A percentile compares a stretch with the other conserved stretches of the same genome.
These are phyloP conservation scores for Penicillium sp. DNA, from an alignment of 2,329 filamentous ascomycete genomes.

Conservation along the genomic window DNA sequence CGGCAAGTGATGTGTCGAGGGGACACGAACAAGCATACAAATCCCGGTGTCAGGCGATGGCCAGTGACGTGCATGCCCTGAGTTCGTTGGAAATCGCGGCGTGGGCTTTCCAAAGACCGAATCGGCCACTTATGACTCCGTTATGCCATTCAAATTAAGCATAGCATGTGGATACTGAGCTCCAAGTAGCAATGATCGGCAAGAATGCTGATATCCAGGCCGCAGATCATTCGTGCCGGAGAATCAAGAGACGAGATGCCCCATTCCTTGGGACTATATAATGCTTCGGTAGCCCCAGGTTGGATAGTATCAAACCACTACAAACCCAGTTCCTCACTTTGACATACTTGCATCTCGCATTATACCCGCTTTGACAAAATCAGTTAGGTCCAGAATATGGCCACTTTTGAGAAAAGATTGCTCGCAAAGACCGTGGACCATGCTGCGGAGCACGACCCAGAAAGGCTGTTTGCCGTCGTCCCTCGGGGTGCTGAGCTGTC, in stretches of 20 bases:
- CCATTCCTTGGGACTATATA: neutral
- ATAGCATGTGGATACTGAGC: neutral
- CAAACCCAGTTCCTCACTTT: neutral
- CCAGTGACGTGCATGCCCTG: neutral
- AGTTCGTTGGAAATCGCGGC: neutral
- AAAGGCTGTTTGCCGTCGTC: constrained; percentile 13
- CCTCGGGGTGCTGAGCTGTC: constrained; percentile 12
- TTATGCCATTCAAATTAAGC: constrained; percentile 6
- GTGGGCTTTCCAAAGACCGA: neutral
- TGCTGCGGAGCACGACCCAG: constrained; percentile 8
- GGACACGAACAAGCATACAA: neutral
- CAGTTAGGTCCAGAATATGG: neutral
- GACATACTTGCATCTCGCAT: neutral
- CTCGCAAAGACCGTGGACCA: constrained; percentile 8
- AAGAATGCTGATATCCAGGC: neutral
- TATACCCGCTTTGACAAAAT: neutral
- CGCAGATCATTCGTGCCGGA: neutral
- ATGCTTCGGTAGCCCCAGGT: neutral
- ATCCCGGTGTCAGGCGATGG: neutral
- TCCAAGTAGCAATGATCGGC: constrained; percentile 4
- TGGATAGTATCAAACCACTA: neutral
- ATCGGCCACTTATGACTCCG: constrained; percentile 1
- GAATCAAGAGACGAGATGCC: neutral
- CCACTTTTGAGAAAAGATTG: constrained; percentile 12
- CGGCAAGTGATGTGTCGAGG: neutral